Evolutionary conservation across 495 filamentous ascomycete genomes (phyloP).

Genomic region (Aspergillus steynii): DNA sequence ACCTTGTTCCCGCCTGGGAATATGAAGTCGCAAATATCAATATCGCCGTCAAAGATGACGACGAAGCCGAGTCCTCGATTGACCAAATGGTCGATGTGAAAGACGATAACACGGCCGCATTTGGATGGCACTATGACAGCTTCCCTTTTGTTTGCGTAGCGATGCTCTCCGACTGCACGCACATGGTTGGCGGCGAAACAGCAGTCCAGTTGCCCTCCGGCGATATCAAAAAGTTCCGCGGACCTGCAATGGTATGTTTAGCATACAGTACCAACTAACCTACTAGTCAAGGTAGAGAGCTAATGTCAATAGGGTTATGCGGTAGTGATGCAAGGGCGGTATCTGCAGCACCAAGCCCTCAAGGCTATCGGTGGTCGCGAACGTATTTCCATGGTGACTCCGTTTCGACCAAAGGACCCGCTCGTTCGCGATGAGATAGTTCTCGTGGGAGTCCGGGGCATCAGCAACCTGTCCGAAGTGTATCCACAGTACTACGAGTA

Average conservation of each 20-base stretch:
- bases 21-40: constrained; percentile 73
- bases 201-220: constrained; percentile 59
- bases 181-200: constrained; percentile 72
- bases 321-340: constrained; percentile 70
- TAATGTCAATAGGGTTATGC: constrained; percentile 56
- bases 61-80: constrained; percentile 1
- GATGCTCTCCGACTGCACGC: constrained; percentile 68
- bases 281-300: background rate
- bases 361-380: constrained; percentile 60
- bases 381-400: constrained; percentile 72
- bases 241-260: constrained; percentile 58
- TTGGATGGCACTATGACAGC: constrained; percentile 70
- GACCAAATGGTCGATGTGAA: background rate
- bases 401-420: constrained; percentile 61
- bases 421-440: constrained; percentile 60
- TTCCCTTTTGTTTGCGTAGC: constrained; percentile 75
- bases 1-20: constrained; percentile 64
- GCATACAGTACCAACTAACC: background rate
- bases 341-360: constrained; percentile 70
- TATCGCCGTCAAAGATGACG: constrained; percentile 55
- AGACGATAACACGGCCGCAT: constrained; percentile 42
- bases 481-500: constrained; percentile 69
- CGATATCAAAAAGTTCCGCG: constrained; percentile 65
- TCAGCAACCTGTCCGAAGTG: constrained; percentile 63
- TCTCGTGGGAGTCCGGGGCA: constrained; percentile 61